Conservation (phyloP, 2,329 filamentous ascomycete genomes). For the Stachybotrys chlorohalonatus region DNA sequence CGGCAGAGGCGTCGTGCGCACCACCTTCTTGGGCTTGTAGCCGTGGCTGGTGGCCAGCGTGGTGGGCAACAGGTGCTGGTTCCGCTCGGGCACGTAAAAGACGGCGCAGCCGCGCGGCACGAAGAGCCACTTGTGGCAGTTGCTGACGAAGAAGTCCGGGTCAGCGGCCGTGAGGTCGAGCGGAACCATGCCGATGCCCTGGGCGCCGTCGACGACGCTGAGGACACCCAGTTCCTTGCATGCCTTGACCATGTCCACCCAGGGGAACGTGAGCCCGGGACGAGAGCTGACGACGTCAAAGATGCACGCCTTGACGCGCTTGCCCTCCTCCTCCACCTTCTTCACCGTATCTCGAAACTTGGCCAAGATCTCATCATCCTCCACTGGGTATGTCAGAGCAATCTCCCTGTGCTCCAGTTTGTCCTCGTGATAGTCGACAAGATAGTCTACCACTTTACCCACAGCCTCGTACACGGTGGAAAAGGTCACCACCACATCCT, state of each 20-base stretch:
- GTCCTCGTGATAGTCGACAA: conserved; percentile 55
- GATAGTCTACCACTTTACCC: conserved; percentile 60
- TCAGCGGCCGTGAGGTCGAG: conserved; percentile 58
- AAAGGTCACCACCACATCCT: conserved; percentile 74
- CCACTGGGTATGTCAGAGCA: conserved; percentile 56
- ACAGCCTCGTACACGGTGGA: conserved; percentile 71
- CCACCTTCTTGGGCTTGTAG: conserved; percentile 42
- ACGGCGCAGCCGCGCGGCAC: conserved; percentile 72
- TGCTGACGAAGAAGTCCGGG: conserved; percentile 80
- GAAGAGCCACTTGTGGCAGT: conserved; percentile 88
- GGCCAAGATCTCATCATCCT: conserved; percentile 56
- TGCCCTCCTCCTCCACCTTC: conserved; percentile 42
- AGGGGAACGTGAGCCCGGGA: conserved; percentile 74
- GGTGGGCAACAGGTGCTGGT: conserved; percentile 66
- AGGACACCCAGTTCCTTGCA: conserved; percentile 62
- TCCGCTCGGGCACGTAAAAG: conserved; percentile 67
- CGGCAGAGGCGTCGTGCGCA: conserved; percentile 31
- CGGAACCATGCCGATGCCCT: conserved; percentile 70
- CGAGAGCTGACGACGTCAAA: conserved; percentile 76
- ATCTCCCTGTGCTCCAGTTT: conserved; percentile 43
- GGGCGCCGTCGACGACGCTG: conserved; percentile 75
- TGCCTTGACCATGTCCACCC: conserved; percentile 52
- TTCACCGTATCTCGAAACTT: conserved; percentile 52
- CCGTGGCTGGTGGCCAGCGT: conserved; percentile 76
- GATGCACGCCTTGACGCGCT: conserved; percentile 52